Evolutionary conservation across 345 rosid species (phyloP).

Genomic region (Moringa oleifera): DNA sequence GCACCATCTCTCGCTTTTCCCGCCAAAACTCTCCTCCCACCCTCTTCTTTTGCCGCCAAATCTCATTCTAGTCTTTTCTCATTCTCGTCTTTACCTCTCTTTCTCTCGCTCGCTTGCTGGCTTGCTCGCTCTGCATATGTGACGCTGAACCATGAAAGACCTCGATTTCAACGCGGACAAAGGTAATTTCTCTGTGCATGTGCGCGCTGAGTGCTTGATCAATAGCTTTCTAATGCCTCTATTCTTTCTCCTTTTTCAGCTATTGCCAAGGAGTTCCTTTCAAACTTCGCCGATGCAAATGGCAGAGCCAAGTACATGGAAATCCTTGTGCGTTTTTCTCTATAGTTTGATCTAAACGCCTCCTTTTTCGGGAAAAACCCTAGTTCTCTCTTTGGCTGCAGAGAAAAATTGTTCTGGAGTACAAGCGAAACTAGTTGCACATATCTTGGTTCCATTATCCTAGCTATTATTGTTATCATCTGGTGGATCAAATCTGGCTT

Average conservation of each 20-base stretch:
- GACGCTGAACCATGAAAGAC: constrained; percentile 48
- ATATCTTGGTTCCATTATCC: too few species aligned
- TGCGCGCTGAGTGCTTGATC: neutral
- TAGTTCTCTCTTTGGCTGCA: constrained; percentile 6
- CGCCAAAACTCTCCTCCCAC: constrained; percentile 33
- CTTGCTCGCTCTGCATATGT: neutral
- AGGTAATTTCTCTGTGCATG: constrained; percentile 26
- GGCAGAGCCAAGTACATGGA: constrained; percentile 76
- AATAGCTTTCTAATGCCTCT: neutral
- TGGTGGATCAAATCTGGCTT: too few species aligned
- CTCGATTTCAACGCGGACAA: constrained; percentile 52
- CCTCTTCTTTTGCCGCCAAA: constrained; percentile 19
- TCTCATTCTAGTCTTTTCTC: constrained; percentile 3
- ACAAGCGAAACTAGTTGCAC: neutral
- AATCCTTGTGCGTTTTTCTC: constrained; percentile 57
- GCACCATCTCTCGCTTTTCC: constrained; percentile 20
- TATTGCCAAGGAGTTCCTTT: constrained; percentile 74
- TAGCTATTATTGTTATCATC: too few species aligned
- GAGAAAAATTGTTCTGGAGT: neutral
- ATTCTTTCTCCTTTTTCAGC: constrained; percentile 22
- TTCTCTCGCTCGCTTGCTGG: neutral
- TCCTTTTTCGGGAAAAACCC: constrained; percentile 3
- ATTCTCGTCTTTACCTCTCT: constrained; percentile 2
- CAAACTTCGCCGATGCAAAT: constrained; percentile 58
- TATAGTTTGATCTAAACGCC: neutral